A percentile compares a stretch with the other conserved stretches of the same genome.
Evolutionary conservation across 805 yeast genomes (phyloP).

Genomic region (Wickerhamiella occidentalis): DNA sequence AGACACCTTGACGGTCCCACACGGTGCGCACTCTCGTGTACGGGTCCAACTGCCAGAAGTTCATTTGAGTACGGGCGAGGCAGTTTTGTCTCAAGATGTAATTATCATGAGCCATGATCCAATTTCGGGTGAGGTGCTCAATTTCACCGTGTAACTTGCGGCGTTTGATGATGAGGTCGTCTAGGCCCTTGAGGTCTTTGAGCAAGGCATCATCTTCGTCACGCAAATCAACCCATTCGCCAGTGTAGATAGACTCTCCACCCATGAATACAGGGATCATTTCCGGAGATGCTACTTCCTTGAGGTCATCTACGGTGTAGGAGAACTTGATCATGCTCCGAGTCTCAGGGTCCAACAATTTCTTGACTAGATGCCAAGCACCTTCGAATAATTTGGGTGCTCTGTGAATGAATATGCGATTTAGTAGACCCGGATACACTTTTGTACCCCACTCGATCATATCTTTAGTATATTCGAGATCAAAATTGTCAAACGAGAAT

Average conservation of each 20-base stretch:
- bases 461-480: not conserved
- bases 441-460: not conserved
- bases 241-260: constrained; percentile 51
- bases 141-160: constrained; percentile 41
- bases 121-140: constrained; percentile 53
- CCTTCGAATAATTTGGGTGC: constrained; percentile 7
- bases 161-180: constrained; percentile 40
- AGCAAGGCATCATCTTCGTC: constrained; percentile 39
- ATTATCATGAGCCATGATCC: constrained; percentile 49
- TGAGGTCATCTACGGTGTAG: constrained; percentile 37
- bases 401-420: not conserved
- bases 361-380: constrained; percentile 4
- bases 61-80: constrained; percentile 32
- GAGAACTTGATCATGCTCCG: constrained; percentile 5
- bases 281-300: constrained; percentile 43
- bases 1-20: constrained; percentile 63
- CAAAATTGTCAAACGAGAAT: not conserved
- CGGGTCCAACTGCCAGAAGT: constrained; percentile 64
- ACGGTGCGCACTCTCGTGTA: constrained; percentile 67
- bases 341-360: not conserved
- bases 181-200: constrained; percentile 36
- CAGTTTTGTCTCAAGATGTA: constrained; percentile 35
- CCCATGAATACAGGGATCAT: constrained; percentile 63
- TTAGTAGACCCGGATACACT: constrained; percentile 4
- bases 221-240: constrained; percentile 50